Base-by-base conservation (phyloP, 2,329 filamentous ascomycete species). In the Ilyonectria destructans region DNA sequence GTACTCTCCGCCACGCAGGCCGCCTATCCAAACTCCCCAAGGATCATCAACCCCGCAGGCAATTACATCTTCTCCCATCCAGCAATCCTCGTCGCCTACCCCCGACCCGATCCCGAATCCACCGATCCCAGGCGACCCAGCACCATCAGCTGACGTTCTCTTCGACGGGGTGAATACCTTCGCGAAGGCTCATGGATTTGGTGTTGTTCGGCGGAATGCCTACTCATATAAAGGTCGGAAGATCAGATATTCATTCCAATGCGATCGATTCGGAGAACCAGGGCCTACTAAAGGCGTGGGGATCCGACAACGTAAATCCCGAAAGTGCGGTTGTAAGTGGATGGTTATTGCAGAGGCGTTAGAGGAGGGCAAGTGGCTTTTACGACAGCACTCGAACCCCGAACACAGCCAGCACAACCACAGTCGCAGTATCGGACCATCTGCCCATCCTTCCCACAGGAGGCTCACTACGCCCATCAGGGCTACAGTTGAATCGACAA, bases 401-500 rank as follows among this genome's bases (percentile, higher is more conserved):
- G 49, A 52, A 52, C 49, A 52, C 23, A 52, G 49, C 21, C 23
- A 52, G 10, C 49, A 52, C 10, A 52, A 52, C 49, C 49, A 52
- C 21, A n/a, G 49, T 12, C 49, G 49, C 29, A 59, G 26, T 3
- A 23, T 23, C 21, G 21, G 21, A 23, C 21, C 21, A 23, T 23
- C 21, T 23, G 21, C 21, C 21, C 21, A 70, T 54, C 60, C 60
- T 17, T 52, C 61, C 51, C 57, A 70, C 40, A 46, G 65, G 31
- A 7, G 68, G 21, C 48, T 70, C n/a, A 65, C 65, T 23, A 55
- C 8, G 3, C 26, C 56, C 13, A 52, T 68, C 29, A 67, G 45
- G 61, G 49, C 65, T 43, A 68, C 61, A 9, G 35, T 70, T 60
- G 43, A 68, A 37, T 65, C 48, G 31, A 58, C 48, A 62, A 70